Evolutionary conservation across 768 basidiomycete species (phyloP).

Genomic region (Amanita brunnescens): DNA sequence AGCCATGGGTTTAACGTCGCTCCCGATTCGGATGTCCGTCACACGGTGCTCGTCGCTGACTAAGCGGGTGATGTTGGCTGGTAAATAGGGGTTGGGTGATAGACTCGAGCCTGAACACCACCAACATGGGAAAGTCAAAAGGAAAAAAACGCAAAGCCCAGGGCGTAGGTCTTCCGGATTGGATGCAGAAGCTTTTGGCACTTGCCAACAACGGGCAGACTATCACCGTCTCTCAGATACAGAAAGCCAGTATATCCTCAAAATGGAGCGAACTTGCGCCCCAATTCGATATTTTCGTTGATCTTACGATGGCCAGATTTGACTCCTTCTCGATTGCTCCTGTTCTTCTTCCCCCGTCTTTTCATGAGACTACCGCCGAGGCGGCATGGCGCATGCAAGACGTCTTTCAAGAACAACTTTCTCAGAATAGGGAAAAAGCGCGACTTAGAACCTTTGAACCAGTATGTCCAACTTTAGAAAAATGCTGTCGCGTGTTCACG

Average conservation of each 20-base stretch:
- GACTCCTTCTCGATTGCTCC: slow-evolving; percentile 1
- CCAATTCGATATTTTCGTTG: neutral
- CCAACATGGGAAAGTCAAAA: no score
- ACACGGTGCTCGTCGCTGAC: neutral
- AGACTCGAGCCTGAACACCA: no score
- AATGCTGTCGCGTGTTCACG: neutral
- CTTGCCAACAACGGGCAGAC: slow-evolving; percentile 5
- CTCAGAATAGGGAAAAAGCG: slow-evolving; percentile 8
- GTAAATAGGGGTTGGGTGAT: no score
- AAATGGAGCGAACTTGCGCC: slow-evolving; percentile 7
- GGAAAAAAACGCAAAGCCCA: slow-evolving; percentile 1
- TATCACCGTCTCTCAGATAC: slow-evolving; percentile 6
- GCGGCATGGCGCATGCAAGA: slow-evolving; percentile 9
- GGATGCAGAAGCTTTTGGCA: slow-evolving; percentile 4
- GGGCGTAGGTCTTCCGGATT: slow-evolving; percentile 3
- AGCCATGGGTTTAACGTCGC: slow-evolving; percentile 19
- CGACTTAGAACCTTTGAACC: slow-evolving; percentile 8
- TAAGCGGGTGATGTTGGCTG: no score
- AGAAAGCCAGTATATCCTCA: slow-evolving; percentile 6
- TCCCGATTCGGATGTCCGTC: no score
- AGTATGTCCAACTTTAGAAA: slow-evolving; percentile 5
- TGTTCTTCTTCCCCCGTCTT: slow-evolving; percentile 8
- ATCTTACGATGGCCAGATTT: slow-evolving; percentile 2
- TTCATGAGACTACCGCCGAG: slow-evolving; percentile 6
- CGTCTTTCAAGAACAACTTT: slow-evolving; percentile 7